Evolutionary conservation across 306 rosid species (phyloP).

Genomic region (Quillaja saponaria): DNA sequence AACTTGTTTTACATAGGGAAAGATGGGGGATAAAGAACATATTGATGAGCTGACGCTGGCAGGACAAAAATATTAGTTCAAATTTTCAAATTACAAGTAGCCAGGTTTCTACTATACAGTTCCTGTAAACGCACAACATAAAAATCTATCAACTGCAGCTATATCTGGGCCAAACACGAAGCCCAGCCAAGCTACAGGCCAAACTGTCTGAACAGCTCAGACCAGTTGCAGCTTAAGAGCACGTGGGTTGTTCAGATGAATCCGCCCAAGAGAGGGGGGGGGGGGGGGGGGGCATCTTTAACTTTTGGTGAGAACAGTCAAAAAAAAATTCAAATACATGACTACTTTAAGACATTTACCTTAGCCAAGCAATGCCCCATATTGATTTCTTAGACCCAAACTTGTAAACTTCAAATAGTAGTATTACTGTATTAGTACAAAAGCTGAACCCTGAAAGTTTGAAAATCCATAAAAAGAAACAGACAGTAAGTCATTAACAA

Average conservation of each 20-base stretch:
- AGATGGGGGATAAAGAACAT: slow-evolving; percentile 10
- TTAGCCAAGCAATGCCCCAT: slow-evolving; percentile 77
- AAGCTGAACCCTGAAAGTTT: slow-evolving; percentile 36
- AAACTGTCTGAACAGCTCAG: not conserved
- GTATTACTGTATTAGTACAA: slow-evolving; percentile 3
- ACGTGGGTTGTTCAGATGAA: not conserved
- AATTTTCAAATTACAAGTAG: slow-evolving; percentile 6
- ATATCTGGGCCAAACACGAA: not conserved
- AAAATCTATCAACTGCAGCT: not conserved
- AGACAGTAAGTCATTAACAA: slow-evolving; percentile 16
- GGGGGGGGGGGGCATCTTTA: slow-evolving; percentile 2
- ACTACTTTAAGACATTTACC: slow-evolving; percentile 44
- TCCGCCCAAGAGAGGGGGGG: not conserved
- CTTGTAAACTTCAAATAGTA: slow-evolving; percentile 23
- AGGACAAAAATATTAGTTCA: slow-evolving; percentile 10
- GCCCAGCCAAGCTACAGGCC: not conserved
- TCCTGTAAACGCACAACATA: slow-evolving; percentile 15
- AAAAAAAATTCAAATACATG: slow-evolving; percentile 15
- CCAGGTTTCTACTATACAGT: slow-evolving; percentile 7
- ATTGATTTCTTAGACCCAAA: slow-evolving; percentile 36
- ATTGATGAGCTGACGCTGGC: not conserved
- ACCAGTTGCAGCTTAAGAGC: not conserved
- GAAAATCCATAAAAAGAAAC: slow-evolving; percentile 22
- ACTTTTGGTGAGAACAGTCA: slow-evolving; percentile 6
- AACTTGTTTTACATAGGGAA: slow-evolving; percentile 9